A percentile compares a stretch with the other conserved stretches of the same genome.
Evolutionary conservation across 345 rosid species (phyloP).

Genomic region (Hirschfeldia incana): DNA sequence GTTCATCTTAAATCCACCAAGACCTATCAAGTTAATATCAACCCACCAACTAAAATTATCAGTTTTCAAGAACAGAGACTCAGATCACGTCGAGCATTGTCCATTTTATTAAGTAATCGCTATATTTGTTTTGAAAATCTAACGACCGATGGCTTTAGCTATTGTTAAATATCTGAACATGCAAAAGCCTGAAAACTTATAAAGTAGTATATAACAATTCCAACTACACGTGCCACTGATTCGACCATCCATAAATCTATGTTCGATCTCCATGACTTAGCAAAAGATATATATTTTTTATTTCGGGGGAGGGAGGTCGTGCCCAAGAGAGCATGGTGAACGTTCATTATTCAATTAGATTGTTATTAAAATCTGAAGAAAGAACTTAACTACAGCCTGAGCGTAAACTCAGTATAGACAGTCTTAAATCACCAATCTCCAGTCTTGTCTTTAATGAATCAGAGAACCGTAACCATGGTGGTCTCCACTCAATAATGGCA

Average conservation of each 20-base stretch:
- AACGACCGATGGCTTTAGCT: neutral
- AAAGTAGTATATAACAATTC: neutral
- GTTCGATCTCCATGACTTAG: neutral
- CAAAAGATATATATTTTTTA: neutral
- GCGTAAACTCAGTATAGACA: neutral
- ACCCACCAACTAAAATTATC: neutral
- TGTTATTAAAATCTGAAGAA: neutral
- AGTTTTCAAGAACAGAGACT: neutral
- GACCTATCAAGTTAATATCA: neutral
- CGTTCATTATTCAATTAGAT: neutral
- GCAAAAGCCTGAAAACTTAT: neutral
- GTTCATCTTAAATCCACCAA: neutral
- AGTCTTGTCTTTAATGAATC: slow-evolving; percentile 26
- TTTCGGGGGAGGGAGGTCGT: neutral
- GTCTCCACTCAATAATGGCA: slow-evolving; percentile 21
- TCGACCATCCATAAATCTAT: neutral
- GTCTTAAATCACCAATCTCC: neutral
- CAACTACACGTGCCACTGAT: neutral
- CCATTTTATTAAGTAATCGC: neutral
- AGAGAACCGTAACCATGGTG: slow-evolving; percentile 21
- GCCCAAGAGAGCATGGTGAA: neutral
- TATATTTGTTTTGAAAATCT: neutral
- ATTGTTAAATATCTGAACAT: neutral
- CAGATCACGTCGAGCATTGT: neutral
- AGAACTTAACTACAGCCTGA: neutral